Evolutionary conservation across 2,329 filamentous ascomycete species (phyloP).

Genomic region (Fusarium nanum): DNA sequence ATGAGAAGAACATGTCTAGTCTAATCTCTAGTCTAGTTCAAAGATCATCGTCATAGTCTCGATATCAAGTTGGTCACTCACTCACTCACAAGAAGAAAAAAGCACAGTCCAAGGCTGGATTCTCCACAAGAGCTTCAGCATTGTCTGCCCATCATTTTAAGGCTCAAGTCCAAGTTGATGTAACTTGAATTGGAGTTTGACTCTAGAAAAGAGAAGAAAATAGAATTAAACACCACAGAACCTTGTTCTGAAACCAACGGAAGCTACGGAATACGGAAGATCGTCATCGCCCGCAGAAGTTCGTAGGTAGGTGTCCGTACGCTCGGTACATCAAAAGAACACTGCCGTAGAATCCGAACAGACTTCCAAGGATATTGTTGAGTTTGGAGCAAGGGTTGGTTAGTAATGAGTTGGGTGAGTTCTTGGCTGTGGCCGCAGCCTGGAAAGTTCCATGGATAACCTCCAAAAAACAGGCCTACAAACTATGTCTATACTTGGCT

Average conservation of each 20-base stretch:
- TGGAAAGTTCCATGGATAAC: constrained; percentile 8
- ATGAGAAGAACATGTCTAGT: background rate
- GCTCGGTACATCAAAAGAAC: constrained; percentile 6
- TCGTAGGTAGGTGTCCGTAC: background rate
- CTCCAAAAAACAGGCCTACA: constrained; percentile 5
- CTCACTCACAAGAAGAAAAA: background rate
- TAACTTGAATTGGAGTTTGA: too few relatives aligned
- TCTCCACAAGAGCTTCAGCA: constrained; percentile 23
- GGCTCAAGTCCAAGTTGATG: background rate
- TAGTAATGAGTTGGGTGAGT: background rate
- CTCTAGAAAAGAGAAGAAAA: too few relatives aligned
- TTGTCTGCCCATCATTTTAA: constrained; percentile 7
- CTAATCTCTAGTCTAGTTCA: background rate
- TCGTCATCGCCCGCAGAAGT: background rate
- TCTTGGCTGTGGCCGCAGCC: constrained; percentile 3
- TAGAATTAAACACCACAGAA: background rate
- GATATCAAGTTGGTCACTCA: background rate
- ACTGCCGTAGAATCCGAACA: constrained; percentile 6
- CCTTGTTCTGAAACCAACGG: constrained; percentile 1
- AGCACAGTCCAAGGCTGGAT: constrained; percentile 7
- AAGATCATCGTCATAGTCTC: constrained; percentile 19
- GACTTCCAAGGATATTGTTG: constrained; percentile 9
- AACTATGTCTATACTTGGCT: background rate
- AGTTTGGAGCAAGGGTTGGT: constrained; percentile 4
- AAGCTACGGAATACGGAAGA: constrained; percentile 20